phyloP scores from a whole-genome alignment of 345 rosid genomes.

The Eucalyptus paniculata region DNA sequence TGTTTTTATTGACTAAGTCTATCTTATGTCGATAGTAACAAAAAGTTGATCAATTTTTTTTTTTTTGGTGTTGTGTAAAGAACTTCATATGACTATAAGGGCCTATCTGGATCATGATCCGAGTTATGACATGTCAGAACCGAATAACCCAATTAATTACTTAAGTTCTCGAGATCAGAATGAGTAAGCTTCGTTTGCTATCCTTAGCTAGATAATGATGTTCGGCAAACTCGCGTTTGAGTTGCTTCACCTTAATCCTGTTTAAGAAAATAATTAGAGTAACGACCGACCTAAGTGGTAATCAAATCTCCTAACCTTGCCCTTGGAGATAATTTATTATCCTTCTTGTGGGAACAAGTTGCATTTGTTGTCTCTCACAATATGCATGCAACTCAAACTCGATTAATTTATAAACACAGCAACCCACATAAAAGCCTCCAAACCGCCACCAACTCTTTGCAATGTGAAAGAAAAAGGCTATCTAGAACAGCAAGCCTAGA shows the following conservation, averaged over 20 bases:
- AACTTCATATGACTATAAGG: neutral
- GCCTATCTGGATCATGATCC: neutral
- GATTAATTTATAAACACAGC: neutral
- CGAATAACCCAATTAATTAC: neutral
- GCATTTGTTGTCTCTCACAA: neutral
- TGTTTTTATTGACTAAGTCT: neutral
- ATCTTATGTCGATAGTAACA: accelerated
- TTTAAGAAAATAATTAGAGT: neutral
- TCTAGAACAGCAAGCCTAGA: neutral
- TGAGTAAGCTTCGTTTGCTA: neutral
- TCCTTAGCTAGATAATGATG: neutral
- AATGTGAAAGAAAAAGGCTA: neutral
- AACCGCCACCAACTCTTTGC: neutral
- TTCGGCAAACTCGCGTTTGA: neutral
- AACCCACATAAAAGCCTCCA: neutral
- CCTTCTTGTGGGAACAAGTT: neutral
- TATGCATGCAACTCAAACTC: neutral
- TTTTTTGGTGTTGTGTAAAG: neutral
- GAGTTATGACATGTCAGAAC: neutral
- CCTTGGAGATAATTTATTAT: neutral
- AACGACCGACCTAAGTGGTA: neutral
- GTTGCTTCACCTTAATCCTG: neutral
- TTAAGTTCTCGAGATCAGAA: neutral
- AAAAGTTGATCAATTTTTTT: neutral
- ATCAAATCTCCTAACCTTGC: neutral